phyloP scores from a whole-genome alignment of 2,329 filamentous ascomycete species.

The Sordariomycetes sp. region DNA sequence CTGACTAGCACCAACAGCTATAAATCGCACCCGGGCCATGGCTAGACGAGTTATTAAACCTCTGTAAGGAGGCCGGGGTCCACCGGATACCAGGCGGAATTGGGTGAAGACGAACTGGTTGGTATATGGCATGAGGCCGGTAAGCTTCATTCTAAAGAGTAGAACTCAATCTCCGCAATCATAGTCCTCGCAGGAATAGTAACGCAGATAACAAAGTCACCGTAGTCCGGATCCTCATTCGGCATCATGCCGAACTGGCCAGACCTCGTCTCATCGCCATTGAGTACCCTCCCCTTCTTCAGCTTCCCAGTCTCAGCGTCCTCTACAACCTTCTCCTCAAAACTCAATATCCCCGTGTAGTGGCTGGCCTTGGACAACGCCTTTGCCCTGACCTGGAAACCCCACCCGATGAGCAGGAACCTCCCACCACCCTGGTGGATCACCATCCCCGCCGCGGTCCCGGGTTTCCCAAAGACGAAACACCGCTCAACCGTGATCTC shows the following conservation, averaged over 20 bases:
- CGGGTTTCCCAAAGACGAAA: slow-evolving; percentile 20
- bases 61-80: no score
- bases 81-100: no score
- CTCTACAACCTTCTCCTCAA: slow-evolving; percentile 17
- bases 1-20: no score
- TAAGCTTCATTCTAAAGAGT: slow-evolving; percentile 10
- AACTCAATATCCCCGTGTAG: slow-evolving; percentile 14
- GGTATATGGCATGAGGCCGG: no score
- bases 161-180: slow-evolving; percentile 26
- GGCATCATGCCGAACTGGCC: slow-evolving; percentile 15
- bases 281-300: slow-evolving; percentile 13
- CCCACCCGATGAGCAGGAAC: slow-evolving; percentile 12
- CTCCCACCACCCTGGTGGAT: slow-evolving; percentile 11
- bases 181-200: slow-evolving; percentile 35
- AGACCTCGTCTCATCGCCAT: slow-evolving; percentile 21
- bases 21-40: no score
- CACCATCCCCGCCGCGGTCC: slow-evolving; percentile 16
- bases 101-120: no score
- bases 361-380: slow-evolving; percentile 9
- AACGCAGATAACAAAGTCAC: slow-evolving; percentile 37
- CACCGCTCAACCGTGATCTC: slow-evolving; percentile 18
- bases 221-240: slow-evolving; percentile 39
- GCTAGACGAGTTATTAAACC: no score
- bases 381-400: slow-evolving; percentile 13
- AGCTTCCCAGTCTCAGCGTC: slow-evolving; percentile 15